phyloP scores from a whole-genome alignment of 2,329 filamentous ascomycete genomes.

The Saccharata proteae region DNA sequence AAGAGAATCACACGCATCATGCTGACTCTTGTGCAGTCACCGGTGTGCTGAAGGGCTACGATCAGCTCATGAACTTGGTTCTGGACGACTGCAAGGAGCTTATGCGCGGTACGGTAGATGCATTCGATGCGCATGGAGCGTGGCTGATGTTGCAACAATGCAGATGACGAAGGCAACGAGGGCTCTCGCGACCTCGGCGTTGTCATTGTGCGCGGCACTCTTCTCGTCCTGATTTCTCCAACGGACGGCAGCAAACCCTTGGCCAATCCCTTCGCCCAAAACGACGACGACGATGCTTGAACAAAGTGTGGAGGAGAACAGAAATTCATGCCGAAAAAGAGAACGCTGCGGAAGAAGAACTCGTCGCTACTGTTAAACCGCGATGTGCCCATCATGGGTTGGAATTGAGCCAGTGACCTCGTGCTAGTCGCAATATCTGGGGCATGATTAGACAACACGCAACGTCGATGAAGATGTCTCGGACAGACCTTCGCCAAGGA shows the following conservation, averaged over 20 bases:
- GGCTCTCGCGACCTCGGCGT: constrained; percentile 69
- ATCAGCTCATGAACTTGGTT: constrained; percentile 96
- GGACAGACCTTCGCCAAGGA: too few relatives aligned
- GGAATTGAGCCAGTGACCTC: too few relatives aligned
- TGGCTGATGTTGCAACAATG: background rate
- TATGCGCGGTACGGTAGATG: constrained; percentile 56
- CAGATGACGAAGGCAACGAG: constrained; percentile 89
- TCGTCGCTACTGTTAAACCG: too few relatives aligned
- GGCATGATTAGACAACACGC: too few relatives aligned
- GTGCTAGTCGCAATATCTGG: too few relatives aligned
- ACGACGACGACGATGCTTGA: constrained; percentile 11
- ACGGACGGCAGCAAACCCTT: constrained; percentile 94
- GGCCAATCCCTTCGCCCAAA: constrained; percentile 70
- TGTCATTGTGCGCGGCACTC: constrained; percentile 77
- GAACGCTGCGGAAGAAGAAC: too few relatives aligned
- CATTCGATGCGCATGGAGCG: background rate
- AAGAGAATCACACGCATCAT: too few relatives aligned
- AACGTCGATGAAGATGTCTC: too few relatives aligned
- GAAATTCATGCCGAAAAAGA: too few relatives aligned
- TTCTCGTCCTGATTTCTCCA: constrained; percentile 85
- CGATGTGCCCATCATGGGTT: background rate
- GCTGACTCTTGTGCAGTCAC: constrained; percentile 47
- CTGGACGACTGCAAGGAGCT: constrained; percentile 87
- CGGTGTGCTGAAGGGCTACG: constrained; percentile 86
- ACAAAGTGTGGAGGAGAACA: background rate